Base-by-base conservation (phyloP, 73 alveolate species). In the Paramecium sonneborni region DNA sequence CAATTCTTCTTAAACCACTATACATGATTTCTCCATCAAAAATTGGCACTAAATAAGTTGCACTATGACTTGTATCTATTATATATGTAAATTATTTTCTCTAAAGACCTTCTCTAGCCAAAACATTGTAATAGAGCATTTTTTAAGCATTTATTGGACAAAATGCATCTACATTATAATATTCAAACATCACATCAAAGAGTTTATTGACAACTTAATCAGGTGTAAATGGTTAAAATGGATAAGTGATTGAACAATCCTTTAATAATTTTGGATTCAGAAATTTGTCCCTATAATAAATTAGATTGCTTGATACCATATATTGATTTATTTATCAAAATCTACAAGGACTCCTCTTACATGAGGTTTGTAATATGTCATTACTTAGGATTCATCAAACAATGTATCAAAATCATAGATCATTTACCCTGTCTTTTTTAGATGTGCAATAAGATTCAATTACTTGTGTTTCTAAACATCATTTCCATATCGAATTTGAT, bases 1-100 rank as follows among this genome's bases (percentile, higher is more conserved):
- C 93, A 0, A 86, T 43, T 86, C 93, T 86, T 62, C 48, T 58
- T 8, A 86, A 41, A n/a, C 88, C 86, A 86, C 46, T 24, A 34
- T 52, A 39, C 32, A 86, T 86, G 15, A 76, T 57, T 67, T 86
- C 58, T 18, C 88, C 93, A 86, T 86, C 93, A 86, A 86, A 86
- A 34, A 86, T 62, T 38, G 93, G 93, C 15, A 86, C 93, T 12
- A 86, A 20, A 39, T 86, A 86, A 24, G 93, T 86, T 7, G 93
- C 93, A 23, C 86, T 52, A 39, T 86, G 93, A 32, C 93, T 76
- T n/a, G 85, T 37, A 39, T 86, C 93, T 5, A 86, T 86, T 15
- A 86, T 76, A 38, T 62, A 86, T 26, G 62, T 38, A 39, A 86
- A 86, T 34, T 52, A 30, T 21, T 85, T 72, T 39, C 85, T 85